Percentiles rank a stretch among this genome's conserved stretches.
These are phyloP conservation scores for Suillus hirtellus DNA, from an alignment of 768 basidiomycete species.

Conservation along the genomic window DNA sequence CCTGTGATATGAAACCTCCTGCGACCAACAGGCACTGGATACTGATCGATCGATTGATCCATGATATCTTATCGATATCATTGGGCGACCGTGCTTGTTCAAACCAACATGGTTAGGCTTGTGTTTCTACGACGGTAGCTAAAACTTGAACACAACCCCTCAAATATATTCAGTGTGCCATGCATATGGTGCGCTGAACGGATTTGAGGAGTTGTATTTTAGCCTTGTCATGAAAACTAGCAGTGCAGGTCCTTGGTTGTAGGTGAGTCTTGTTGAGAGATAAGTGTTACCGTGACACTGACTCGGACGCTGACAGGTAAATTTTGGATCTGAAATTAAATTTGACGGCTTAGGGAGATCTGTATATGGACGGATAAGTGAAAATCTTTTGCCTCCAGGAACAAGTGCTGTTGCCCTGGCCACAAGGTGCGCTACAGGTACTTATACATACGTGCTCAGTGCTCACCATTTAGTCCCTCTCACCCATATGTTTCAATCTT, in stretches of 20 bases:
- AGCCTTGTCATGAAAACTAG: background rate
- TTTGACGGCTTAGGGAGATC: background rate
- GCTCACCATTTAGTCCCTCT: background rate
- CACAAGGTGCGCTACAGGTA: background rate
- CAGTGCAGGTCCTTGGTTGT: background rate
- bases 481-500: background rate
- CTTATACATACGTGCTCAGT: background rate
- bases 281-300: no score
- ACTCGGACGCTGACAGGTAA: background rate
- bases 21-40: background rate
- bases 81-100: no score
- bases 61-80: background rate
- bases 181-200: background rate
- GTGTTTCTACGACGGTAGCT: background rate
- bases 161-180: no score
- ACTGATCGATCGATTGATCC: background rate
- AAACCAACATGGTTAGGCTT: background rate
- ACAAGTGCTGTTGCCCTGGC: conserved; percentile 1
- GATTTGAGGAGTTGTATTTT: background rate
- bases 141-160: no score
- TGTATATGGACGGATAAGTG: background rate
- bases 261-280: background rate
- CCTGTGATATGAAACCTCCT: no score
- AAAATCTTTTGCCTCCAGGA: background rate
- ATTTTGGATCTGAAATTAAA: background rate